Percentiles rank a stretch among this genome's conserved stretches.
phyloP scores from a whole-genome alignment of 768 basidiomycete species.

The Kwoniella sp. region DNA sequence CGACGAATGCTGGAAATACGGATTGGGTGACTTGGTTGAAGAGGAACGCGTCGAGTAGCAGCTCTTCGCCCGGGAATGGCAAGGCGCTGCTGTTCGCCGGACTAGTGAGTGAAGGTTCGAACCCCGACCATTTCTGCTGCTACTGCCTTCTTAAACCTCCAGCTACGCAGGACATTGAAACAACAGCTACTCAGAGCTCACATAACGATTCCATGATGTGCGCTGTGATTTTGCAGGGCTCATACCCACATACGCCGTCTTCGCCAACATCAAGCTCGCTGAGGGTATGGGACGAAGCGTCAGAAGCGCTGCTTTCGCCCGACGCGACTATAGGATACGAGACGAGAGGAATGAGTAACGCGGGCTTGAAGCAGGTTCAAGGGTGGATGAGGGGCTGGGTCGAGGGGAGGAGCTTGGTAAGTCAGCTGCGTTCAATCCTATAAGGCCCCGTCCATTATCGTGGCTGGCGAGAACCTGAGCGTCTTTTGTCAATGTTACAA shows the following conservation, averaged over 20 bases:
- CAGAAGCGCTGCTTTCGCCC: slow-evolving; percentile 47
- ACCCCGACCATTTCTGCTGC: neutral
- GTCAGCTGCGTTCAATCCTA: slow-evolving; percentile 5
- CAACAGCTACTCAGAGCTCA: neutral
- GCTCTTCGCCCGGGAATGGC: slow-evolving; percentile 9
- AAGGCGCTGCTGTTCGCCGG: slow-evolving; percentile 52
- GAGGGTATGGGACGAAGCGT: slow-evolving; percentile 50
- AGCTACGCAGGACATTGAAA: neutral
- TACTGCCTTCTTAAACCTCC: too few species aligned
- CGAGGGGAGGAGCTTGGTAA: slow-evolving; percentile 45
- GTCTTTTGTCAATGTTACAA: too few species aligned
- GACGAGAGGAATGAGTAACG: slow-evolving; percentile 44
- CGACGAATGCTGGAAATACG: slow-evolving; percentile 33
- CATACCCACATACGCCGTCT: slow-evolving; percentile 52
- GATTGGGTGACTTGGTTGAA: slow-evolving; percentile 46
- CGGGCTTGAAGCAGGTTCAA: slow-evolving; percentile 27
- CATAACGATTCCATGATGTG: too few species aligned
- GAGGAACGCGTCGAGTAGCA: slow-evolving; percentile 11
- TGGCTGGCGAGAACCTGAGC: neutral
- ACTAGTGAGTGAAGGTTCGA: slow-evolving; percentile 33
- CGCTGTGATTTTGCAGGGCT: slow-evolving; percentile 50
- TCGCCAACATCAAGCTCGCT: slow-evolving; percentile 47
- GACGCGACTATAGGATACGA: slow-evolving; percentile 47
- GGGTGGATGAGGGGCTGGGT: slow-evolving; percentile 53
- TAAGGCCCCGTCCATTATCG: neutral